phyloP scores from a whole-genome alignment of 2,329 filamentous ascomycete genomes.

The Canariomyces notabilis region DNA sequence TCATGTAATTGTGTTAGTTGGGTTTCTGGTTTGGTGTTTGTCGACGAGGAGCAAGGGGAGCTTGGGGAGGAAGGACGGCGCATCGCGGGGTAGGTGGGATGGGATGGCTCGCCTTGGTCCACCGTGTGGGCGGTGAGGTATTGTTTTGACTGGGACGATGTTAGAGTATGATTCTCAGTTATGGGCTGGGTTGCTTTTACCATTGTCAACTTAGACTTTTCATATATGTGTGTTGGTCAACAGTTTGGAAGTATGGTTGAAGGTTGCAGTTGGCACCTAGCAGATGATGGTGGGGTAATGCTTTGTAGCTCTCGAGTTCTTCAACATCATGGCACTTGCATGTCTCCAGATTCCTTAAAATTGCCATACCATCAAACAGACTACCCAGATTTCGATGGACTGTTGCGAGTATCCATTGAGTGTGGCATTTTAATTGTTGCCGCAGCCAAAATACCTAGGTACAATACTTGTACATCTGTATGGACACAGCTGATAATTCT shows the following conservation, averaged over 20 bases:
- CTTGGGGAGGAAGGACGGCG: constrained; percentile 14
- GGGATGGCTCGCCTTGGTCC: constrained; percentile 62
- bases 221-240: constrained; percentile 17
- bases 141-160: constrained; percentile 78
- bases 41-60: constrained; percentile 18
- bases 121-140: constrained; percentile 91
- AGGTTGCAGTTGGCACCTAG: constrained; percentile 8
- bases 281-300: constrained; percentile 19
- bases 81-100: constrained; percentile 27
- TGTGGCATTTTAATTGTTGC: too few relatives aligned
- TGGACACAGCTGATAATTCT: too few relatives aligned
- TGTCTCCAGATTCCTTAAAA: too few relatives aligned
- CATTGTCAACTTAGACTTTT: constrained; percentile 35
- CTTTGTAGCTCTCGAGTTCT: too few relatives aligned
- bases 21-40: constrained; percentile 22
- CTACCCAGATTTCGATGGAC: too few relatives aligned
- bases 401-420: too few relatives aligned
- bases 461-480: too few relatives aligned
- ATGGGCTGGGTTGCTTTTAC: constrained; percentile 24
- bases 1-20: background rate
- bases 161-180: constrained; percentile 20
- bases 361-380: too few relatives aligned
- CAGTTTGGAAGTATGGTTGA: background rate
- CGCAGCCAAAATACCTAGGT: too few relatives aligned
- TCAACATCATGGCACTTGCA: too few relatives aligned